These are phyloP conservation scores for Pseudonitzschia pungens DNA, from an alignment of 108 stramenopile genomes.

Conservation along the genomic window DNA sequence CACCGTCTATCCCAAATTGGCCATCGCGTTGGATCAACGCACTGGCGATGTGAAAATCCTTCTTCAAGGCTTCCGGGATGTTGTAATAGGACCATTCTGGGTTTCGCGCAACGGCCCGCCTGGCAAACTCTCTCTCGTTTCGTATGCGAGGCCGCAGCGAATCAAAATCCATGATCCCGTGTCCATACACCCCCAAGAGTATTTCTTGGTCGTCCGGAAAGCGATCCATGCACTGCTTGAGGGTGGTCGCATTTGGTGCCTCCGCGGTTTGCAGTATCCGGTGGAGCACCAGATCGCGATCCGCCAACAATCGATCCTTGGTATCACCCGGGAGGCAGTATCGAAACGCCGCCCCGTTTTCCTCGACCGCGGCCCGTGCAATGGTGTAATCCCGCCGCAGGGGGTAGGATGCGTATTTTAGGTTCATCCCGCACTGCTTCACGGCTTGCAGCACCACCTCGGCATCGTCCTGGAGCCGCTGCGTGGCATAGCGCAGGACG, in stretches of 20 bases:
- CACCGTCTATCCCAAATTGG: too few species aligned
- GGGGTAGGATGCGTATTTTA: constrained; percentile 40
- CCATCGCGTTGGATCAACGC: too few species aligned
- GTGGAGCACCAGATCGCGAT: constrained; percentile 19
- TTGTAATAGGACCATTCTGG: too few species aligned
- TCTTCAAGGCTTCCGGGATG: too few species aligned
- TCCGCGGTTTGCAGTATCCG: not conserved
- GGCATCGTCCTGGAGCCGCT: constrained; percentile 33
- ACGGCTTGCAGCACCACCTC: constrained; percentile 40
- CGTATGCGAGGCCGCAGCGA: too few species aligned
- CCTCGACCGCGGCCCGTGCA: constrained; percentile 25
- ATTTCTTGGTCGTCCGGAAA: constrained; percentile 26
- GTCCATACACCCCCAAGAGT: too few species aligned
- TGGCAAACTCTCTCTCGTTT: too few species aligned
- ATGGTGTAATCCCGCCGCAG: constrained; percentile 33
- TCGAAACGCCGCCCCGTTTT: constrained; percentile 29
- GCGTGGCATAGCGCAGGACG: constrained; percentile 40
- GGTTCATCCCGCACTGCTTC: constrained; percentile 26
- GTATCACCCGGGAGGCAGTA: constrained; percentile 27
- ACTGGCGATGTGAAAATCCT: too few species aligned
- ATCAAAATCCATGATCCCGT: too few species aligned
- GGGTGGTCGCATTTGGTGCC: too few species aligned
- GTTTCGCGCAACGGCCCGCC: too few species aligned
- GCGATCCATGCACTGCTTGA: not conserved
- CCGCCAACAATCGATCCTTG: constrained; percentile 17